Conservation (phyloP, 805 yeast genomes). For the Nakazawaea wyomingensis region DNA sequence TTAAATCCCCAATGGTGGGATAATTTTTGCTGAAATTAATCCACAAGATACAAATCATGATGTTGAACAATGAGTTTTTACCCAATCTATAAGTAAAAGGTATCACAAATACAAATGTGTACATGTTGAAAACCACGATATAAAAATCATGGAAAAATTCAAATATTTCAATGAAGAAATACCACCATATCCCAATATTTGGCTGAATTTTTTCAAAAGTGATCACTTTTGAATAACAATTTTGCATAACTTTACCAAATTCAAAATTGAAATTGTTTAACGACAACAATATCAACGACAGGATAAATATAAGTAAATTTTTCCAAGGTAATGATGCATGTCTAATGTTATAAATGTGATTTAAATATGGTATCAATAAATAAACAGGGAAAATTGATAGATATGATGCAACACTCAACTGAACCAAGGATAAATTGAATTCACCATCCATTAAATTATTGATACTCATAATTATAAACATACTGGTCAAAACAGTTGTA, state of each 20-base stretch:
- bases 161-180: conserved; percentile 92
- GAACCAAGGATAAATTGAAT: conserved; percentile 38
- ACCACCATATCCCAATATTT: conserved; percentile 98
- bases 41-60: conserved; percentile 31
- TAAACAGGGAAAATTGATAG: conserved; percentile 59
- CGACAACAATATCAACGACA: conserved; percentile 25
- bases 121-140: conserved; percentile 76
- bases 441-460: conserved; percentile 38
- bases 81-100: conserved; percentile 72
- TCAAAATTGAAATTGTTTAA: conserved; percentile 26
- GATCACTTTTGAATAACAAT: conserved; percentile 31
- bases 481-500: conserved; percentile 54
- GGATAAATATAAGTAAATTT: conserved; percentile 23
- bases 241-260: conserved; percentile 3
- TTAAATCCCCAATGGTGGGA: conserved; percentile 79
- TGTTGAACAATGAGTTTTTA: conserved; percentile 55
- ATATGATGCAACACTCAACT: conserved; percentile 60
- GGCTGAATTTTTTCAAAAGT: conserved; percentile 73
- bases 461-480: conserved; percentile 45
- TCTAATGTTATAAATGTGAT: conserved; percentile 16
- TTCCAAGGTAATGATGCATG: conserved; percentile 17
- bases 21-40: conserved; percentile 70
- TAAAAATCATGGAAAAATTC: conserved; percentile 83
- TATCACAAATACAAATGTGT: conserved; percentile 55
- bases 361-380: conserved; percentile 53